A percentile compares a stretch with the other conserved stretches of the same genome.
These are phyloP conservation scores for Tetrapisispora pingtungensis DNA, from an alignment of 805 yeast species.

Conservation along the genomic window DNA sequence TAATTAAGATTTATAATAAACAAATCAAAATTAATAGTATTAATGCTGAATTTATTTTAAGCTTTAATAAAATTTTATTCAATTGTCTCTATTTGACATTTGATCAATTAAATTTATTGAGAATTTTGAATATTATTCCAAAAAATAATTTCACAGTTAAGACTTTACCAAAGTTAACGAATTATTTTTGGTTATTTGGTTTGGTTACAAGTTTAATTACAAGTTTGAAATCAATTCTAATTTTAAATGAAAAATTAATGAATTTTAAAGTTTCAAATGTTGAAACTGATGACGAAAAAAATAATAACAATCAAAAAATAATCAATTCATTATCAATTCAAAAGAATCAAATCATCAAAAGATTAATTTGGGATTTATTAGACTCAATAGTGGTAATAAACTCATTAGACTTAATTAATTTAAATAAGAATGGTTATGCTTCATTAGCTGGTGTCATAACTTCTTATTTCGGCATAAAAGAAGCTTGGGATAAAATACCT, in stretches of 20 bases:
- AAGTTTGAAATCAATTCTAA: conserved; percentile 45
- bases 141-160: conserved; percentile 38
- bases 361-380: conserved; percentile 63
- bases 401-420: conserved; percentile 49
- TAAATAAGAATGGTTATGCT: conserved; percentile 65
- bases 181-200: conserved; percentile 70
- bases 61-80: conserved; percentile 44
- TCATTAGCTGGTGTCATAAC: conserved; percentile 82
- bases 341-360: conserved; percentile 43
- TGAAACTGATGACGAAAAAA: not conserved
- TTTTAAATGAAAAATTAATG: conserved; percentile 29
- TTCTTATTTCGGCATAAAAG: conserved; percentile 65
- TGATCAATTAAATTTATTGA: conserved; percentile 54
- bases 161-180: conserved; percentile 46
- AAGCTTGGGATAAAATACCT: conserved; percentile 48
- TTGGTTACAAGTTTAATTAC: conserved; percentile 52
- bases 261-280: not conserved
- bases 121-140: conserved; percentile 38
- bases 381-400: conserved; percentile 67
- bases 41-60: not conserved
- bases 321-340: conserved; percentile 31
- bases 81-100: conserved; percentile 53
- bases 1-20: conserved; percentile 51
- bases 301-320: conserved; percentile 6
- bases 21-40: conserved; percentile 32